phyloP scores from a whole-genome alignment of 805 yeast genomes.

The Wickerhamiella musiphila region DNA sequence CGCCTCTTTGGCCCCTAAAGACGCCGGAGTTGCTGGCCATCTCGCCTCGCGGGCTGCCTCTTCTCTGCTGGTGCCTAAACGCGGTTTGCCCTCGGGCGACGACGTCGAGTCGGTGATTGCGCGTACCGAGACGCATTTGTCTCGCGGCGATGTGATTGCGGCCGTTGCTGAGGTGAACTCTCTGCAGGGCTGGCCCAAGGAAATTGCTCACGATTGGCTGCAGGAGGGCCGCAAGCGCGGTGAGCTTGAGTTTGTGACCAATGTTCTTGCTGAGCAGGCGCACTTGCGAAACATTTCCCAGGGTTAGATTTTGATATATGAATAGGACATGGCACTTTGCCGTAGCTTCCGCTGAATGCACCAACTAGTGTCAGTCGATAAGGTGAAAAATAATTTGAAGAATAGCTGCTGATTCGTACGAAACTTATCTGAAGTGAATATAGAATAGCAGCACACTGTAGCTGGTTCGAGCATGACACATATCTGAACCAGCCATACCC shows the following conservation, averaged over 20 bases:
- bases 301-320: too few relatives aligned
- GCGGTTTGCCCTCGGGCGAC: conserved; percentile 62
- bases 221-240: conserved; percentile 73
- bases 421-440: too few relatives aligned
- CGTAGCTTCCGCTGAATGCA: too few relatives aligned
- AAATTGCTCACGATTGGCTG: conserved; percentile 83
- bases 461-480: too few relatives aligned
- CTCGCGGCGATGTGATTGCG: conserved; percentile 57
- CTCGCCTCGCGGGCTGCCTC: conserved; percentile 64
- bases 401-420: too few relatives aligned
- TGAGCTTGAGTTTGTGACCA: conserved; percentile 69
- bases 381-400: too few relatives aligned
- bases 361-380: too few relatives aligned
- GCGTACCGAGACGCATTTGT: conserved; percentile 59
- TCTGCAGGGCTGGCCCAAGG: conserved; percentile 85
- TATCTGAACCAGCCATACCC: too few relatives aligned
- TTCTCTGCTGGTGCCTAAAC: conserved; percentile 54
- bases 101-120: conserved; percentile 84
- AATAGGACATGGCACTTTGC: too few relatives aligned
- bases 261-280: conserved; percentile 25
- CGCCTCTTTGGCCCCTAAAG: conserved; percentile 79
- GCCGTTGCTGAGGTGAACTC: conserved; percentile 88
- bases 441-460: too few relatives aligned
- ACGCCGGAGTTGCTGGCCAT: conserved; percentile 91
- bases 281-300: conserved; percentile 13